These are phyloP conservation scores for Papiliotrema laurentii DNA, from an alignment of 1,284 basidiomycete species.

Conservation along the genomic window DNA sequence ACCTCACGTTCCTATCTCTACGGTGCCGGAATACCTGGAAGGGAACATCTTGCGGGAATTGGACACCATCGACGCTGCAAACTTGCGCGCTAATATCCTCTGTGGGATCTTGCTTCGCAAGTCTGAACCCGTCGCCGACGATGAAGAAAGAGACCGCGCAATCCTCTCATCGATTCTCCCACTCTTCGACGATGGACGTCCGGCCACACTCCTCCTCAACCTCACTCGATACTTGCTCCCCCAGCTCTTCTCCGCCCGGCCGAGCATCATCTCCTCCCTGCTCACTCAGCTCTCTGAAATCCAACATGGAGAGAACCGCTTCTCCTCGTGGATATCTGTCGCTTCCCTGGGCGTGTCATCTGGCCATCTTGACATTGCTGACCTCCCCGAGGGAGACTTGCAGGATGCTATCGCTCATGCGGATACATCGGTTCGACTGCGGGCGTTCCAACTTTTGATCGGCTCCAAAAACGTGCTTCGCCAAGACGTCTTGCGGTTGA, in stretches of 20 bases:
- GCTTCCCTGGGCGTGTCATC: slow-evolving; percentile 33
- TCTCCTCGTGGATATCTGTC: slow-evolving; percentile 34
- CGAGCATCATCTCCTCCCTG: slow-evolving; percentile 7
- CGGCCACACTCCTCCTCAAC: slow-evolving; percentile 12
- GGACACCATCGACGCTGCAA: slow-evolving; percentile 16
- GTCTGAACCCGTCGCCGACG: not conserved
- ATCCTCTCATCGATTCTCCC: slow-evolving; percentile 21
- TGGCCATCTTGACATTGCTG: slow-evolving; percentile 16
- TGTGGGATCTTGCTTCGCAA: not conserved
- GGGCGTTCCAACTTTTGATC: slow-evolving; percentile 32
- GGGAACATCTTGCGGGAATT: slow-evolving; percentile 22
- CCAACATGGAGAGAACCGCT: not conserved
- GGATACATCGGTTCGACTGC: slow-evolving; percentile 26
- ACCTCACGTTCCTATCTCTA: slow-evolving; percentile 14
- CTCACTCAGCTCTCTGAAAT: slow-evolving; percentile 15
- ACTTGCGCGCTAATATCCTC: slow-evolving; percentile 23
- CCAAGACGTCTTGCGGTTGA: slow-evolving; percentile 15
- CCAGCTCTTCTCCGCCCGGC: slow-evolving; percentile 20
- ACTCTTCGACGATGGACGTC: slow-evolving; percentile 13
- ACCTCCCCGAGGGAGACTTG: slow-evolving; percentile 19
- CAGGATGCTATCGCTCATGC: slow-evolving; percentile 28
- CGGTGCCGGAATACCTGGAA: slow-evolving; percentile 16
- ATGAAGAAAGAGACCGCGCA: not conserved
- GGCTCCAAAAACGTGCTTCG: slow-evolving; percentile 26
- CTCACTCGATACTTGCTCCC: slow-evolving; percentile 34